phyloP scores from a whole-genome alignment of 2,329 filamentous ascomycete genomes.

The Fusarium azukiicola region DNA sequence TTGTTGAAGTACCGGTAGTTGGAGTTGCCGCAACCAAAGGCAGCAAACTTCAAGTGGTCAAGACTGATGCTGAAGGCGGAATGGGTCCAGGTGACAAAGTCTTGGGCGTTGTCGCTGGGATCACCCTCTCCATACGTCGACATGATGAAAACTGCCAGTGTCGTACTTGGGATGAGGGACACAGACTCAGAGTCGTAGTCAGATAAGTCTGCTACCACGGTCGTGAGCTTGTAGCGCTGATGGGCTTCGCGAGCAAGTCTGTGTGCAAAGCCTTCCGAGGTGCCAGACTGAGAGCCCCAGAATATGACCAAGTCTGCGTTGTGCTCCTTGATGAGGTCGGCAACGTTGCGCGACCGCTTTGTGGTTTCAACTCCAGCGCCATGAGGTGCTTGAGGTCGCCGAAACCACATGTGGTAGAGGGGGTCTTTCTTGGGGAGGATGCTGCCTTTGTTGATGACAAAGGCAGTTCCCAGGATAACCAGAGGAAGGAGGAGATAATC shows the following conservation, averaged over 20 bases:
- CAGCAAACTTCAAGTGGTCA: background rate
- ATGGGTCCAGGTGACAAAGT: conserved; percentile 10
- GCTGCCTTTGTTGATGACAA: background rate
- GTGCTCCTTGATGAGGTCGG: background rate
- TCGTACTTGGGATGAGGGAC: background rate
- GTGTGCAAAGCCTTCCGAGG: background rate
- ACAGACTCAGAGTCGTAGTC: background rate
- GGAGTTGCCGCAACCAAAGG: conserved; percentile 10
- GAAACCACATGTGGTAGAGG: background rate
- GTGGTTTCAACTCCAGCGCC: background rate
- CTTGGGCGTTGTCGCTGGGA: conserved; percentile 6
- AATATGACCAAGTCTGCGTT: background rate
- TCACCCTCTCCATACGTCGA: background rate
- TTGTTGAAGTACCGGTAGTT: conserved; percentile 16
- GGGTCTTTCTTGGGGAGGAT: conserved; percentile 3
- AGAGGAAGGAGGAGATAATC: conserved; percentile 32
- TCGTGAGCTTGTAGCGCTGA: background rate
- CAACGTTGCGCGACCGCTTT: background rate
- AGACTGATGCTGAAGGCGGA: conserved; percentile 1
- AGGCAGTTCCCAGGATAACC: background rate
- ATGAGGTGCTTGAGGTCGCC: background rate
- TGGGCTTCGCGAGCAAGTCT: conserved; percentile 3
- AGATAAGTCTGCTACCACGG: background rate
- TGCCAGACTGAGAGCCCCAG: conserved; percentile 12
- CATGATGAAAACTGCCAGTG: conserved; percentile 6